Conservation (phyloP, 1,139 yeast species). For the Protomyces inouyei region DNA sequence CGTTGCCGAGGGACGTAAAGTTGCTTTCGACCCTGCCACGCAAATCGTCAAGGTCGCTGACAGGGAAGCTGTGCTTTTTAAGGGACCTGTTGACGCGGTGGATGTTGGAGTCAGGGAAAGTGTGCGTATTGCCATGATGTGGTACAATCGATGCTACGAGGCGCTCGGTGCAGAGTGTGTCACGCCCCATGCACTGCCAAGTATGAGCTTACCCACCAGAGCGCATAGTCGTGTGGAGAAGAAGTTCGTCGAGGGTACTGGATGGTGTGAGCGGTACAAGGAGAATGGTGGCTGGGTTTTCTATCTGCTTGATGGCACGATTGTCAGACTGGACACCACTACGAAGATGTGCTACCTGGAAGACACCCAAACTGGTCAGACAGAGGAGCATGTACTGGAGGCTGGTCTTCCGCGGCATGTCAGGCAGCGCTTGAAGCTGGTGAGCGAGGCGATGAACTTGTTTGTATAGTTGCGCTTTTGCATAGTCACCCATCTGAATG, state of each 20-base stretch:
- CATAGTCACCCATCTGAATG: background rate
- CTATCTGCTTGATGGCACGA: slow-evolving; percentile 13
- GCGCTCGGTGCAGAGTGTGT: slow-evolving; percentile 3
- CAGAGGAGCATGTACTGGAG: slow-evolving; percentile 2
- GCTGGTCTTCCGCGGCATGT: slow-evolving; percentile 11
- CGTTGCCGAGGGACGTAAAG: slow-evolving; percentile 5
- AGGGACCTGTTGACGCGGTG: slow-evolving; percentile 6
- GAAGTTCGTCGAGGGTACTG: slow-evolving; percentile 17
- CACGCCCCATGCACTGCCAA: background rate
- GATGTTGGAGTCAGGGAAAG: background rate
- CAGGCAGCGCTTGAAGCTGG: slow-evolving; percentile 12
- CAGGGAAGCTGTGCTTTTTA: slow-evolving; percentile 12
- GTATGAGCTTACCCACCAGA: background rate
- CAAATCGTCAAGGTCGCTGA: slow-evolving; percentile 13
- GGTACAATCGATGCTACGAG: slow-evolving; percentile 18
- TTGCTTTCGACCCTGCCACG: slow-evolving; percentile 1
- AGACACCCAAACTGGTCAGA: background rate
- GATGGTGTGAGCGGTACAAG: slow-evolving; percentile 22
- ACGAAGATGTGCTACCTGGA: background rate
- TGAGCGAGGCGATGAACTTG: slow-evolving; percentile 9
- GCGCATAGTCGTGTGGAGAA: background rate
- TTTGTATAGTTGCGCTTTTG: slow-evolving; percentile 8
- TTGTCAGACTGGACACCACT: background rate
- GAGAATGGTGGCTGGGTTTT: slow-evolving; percentile 10
- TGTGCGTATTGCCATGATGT: slow-evolving; percentile 11